These are phyloP conservation scores for Kurtzmaniella fragi DNA, from an alignment of 805 yeast species.

Conservation along the genomic window DNA sequence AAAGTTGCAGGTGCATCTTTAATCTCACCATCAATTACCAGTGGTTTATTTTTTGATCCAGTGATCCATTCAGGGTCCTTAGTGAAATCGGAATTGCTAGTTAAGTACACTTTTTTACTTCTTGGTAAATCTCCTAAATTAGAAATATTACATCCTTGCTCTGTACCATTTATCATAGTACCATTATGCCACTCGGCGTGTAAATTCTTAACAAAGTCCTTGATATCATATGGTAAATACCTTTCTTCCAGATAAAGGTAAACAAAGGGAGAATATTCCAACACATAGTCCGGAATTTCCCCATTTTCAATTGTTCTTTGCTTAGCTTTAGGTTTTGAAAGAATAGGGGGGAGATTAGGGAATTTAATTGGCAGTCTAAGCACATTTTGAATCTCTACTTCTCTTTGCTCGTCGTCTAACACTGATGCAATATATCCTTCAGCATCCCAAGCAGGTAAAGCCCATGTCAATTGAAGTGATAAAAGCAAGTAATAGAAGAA, in stretches of 20 bases:
- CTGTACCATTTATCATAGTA: conserved; percentile 29
- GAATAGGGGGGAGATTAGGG: conserved; percentile 31
- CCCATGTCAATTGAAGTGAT: neutral
- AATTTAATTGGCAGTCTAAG: conserved; percentile 19
- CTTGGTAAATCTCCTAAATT: conserved; percentile 26
- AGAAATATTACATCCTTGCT: conserved; percentile 24
- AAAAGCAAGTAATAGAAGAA: neutral
- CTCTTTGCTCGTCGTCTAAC: conserved; percentile 9
- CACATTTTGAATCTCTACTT: conserved; percentile 20
- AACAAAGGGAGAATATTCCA: conserved; percentile 70
- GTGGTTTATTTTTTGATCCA: conserved; percentile 64
- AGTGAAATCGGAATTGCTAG: conserved; percentile 67
- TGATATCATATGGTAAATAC: conserved; percentile 79
- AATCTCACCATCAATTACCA: conserved; percentile 64
- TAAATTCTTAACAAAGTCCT: conserved; percentile 63
- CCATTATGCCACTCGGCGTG: conserved; percentile 51
- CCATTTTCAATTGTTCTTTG: conserved; percentile 44
- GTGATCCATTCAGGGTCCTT: conserved; percentile 79
- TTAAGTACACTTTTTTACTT: conserved; percentile 46
- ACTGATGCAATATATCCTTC: conserved; percentile 12
- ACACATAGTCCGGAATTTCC: conserved; percentile 58
- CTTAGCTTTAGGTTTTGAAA: conserved; percentile 22
- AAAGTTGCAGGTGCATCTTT: conserved; percentile 74
- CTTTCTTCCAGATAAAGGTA: conserved; percentile 85
- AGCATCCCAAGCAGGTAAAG: conserved; percentile 14